Evolutionary conservation across 768 basidiomycete genomes (phyloP).

Genomic region (Symmetrospora coprosmae): DNA sequence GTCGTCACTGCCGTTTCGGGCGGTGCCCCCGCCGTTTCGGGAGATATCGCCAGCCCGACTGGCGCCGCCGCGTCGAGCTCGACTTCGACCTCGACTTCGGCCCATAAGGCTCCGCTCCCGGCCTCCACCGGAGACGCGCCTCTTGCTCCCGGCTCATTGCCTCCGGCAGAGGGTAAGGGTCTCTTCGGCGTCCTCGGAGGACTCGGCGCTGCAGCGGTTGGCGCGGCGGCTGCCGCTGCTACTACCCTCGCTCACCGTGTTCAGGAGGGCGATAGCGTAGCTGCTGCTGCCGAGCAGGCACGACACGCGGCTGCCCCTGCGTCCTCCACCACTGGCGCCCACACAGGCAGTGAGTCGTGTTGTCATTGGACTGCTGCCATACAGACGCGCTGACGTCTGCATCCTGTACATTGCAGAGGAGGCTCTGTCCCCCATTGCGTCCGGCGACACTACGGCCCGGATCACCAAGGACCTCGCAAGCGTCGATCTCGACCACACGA

Average conservation of each 20-base stretch:
- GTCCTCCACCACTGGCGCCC: too few species aligned
- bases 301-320: too few species aligned
- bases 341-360: neutral
- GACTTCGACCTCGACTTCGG: neutral
- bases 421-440: slow-evolving; percentile 12
- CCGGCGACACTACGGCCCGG: neutral
- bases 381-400: neutral
- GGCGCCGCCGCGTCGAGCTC: too few species aligned
- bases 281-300: neutral
- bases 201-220: slow-evolving; percentile 1
- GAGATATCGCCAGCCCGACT: too few species aligned
- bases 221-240: neutral
- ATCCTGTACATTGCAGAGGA: neutral
- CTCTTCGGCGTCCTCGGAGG: slow-evolving; percentile 3
- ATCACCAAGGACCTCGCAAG: slow-evolving; percentile 8
- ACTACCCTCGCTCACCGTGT: neutral
- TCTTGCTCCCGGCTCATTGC: slow-evolving; percentile 1
- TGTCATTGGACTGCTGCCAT: neutral
- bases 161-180: slow-evolving; percentile 6
- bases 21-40: neutral
- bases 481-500: slow-evolving; percentile 16
- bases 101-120: slow-evolving; percentile 4
- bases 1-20: neutral
- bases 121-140: slow-evolving; percentile 16
- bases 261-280: neutral